Evolutionary conservation across 352 stramenopile species (phyloP), one percentile per base, ranked within the genome.

Genomic region (Globisporangium paddicum): DNA sequence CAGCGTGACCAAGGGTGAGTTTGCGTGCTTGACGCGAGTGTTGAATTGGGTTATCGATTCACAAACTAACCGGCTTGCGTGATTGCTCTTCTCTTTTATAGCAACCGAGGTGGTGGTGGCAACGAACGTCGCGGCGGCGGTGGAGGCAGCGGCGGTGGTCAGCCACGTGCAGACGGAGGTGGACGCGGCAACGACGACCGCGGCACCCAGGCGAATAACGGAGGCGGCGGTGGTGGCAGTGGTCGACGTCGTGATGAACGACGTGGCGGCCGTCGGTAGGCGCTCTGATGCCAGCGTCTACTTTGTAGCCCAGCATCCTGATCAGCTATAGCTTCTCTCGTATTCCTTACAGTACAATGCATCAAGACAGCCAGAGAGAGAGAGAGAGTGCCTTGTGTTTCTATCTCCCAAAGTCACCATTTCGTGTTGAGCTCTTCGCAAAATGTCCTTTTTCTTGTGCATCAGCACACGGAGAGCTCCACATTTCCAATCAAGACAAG

Each of bases 1-100:
- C 72, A 84, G 30, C 75, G 77, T 8, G 77, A 89, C 5, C 73
- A 86, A 66, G 72, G 74, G 82, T 91, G 67, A 62, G 72, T 18
- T 26, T 5, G 16, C 19, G 7, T 26, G 21, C 8, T 23, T 42
- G 5, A 21, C 30, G 8, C 7, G 10, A 40, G 16, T 23, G 38
- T 16, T 9, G 3, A 5, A 6, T 18, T 19, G 19, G 19, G 16
- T 19, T 38, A 14, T 14, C 23, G 38, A 13, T 38, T 34, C 19
- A 42, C n/a, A 2, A 9, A 28, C 40, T 58, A 8, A 58, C 23
- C 21, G 1, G 16, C 11, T 44, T 42, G 6, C 10, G 13, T 44
- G 38, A 21, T 21, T 21, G 38, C 16, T 54, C 8, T 5, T 52
- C n/a, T 51, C 41, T 58, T n/a, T n/a, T 8, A 38, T 23, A 28